These are phyloP conservation scores for Acanthamoeba castellanii DNA, from an alignment of 208 protist species.

Conservation along the genomic window DNA sequence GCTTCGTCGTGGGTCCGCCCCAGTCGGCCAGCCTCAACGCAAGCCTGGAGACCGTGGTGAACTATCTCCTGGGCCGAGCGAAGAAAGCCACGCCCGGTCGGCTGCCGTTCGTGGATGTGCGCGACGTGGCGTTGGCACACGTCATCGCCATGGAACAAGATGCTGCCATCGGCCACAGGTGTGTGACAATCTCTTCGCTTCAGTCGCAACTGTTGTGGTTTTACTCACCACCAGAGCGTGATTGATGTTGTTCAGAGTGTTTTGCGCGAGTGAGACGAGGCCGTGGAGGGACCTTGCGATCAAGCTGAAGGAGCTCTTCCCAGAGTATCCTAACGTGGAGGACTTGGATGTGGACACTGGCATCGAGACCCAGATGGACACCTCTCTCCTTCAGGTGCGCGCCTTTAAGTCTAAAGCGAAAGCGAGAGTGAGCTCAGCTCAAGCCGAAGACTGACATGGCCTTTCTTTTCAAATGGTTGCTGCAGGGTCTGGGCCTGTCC, in stretches of 20 bases:
- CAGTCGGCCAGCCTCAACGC: not conserved
- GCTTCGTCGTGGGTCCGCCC: conserved; percentile 26
- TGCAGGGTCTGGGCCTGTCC: not conserved
- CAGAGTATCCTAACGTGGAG: not conserved
- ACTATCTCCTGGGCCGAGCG: not conserved
- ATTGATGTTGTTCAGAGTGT: not conserved
- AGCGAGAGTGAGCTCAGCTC: too few species aligned
- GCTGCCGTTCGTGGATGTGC: conserved; percentile 53
- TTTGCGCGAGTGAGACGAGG: not conserved
- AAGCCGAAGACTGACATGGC: not conserved
- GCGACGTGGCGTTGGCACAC: conserved; percentile 71
- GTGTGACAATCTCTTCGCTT: not conserved
- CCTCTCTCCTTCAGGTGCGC: not conserved
- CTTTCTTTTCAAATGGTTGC: too few species aligned
- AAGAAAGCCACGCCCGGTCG: not conserved
- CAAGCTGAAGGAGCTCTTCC: not conserved
- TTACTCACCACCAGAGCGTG: too few species aligned
- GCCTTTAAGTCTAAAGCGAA: not conserved
- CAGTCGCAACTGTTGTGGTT: too few species aligned
- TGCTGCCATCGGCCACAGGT: not conserved
- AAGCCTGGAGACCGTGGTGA: not conserved
- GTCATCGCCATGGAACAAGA: conserved; percentile 62
- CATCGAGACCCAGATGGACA: not conserved
- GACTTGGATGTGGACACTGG: not conserved
- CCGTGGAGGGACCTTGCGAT: not conserved